phyloP scores from a whole-genome alignment of 2,329 filamentous ascomycete species.

The Exophiala aquamarina region DNA sequence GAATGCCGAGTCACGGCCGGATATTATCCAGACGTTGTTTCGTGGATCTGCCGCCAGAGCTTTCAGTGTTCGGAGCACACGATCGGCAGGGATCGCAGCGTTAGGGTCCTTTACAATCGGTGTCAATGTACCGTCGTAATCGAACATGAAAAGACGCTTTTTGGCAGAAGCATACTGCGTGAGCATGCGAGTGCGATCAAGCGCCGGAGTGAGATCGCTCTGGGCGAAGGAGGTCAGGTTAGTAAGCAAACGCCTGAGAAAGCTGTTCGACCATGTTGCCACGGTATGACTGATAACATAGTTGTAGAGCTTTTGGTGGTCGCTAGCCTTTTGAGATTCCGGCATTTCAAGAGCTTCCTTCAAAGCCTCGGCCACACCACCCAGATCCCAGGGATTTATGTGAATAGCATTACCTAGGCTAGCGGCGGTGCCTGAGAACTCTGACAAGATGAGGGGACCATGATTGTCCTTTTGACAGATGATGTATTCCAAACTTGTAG shows the following conservation, averaged over 20 bases:
- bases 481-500: slow-evolving; percentile 91
- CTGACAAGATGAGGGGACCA: slow-evolving; percentile 87
- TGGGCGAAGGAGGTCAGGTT: slow-evolving; percentile 77
- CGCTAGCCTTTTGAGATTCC: slow-evolving; percentile 61
- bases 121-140: slow-evolving; percentile 96
- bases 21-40: slow-evolving; percentile 98
- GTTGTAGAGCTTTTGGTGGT: slow-evolving; percentile 74
- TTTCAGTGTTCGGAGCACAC: slow-evolving; percentile 76
- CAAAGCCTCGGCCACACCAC: slow-evolving; percentile 79
- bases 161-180: slow-evolving; percentile 71
- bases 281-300: slow-evolving; percentile 86
- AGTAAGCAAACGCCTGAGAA: slow-evolving; percentile 74
- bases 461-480: slow-evolving; percentile 85
- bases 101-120: slow-evolving; percentile 91
- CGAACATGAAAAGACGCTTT: slow-evolving; percentile 93
- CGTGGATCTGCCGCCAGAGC: slow-evolving; percentile 73
- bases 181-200: slow-evolving; percentile 73
- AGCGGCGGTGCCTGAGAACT: slow-evolving; percentile 92
- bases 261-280: slow-evolving; percentile 79
- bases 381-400: slow-evolving; percentile 94
- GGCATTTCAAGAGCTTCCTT: slow-evolving; percentile 78
- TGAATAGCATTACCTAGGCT: slow-evolving; percentile 83
- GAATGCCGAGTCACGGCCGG: slow-evolving; percentile 89
- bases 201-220: slow-evolving; percentile 72
- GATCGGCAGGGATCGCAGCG: slow-evolving; percentile 82